Conservation (phyloP, 2,329 filamentous ascomycete genomes). For the Paecilomyces sp. region DNA sequence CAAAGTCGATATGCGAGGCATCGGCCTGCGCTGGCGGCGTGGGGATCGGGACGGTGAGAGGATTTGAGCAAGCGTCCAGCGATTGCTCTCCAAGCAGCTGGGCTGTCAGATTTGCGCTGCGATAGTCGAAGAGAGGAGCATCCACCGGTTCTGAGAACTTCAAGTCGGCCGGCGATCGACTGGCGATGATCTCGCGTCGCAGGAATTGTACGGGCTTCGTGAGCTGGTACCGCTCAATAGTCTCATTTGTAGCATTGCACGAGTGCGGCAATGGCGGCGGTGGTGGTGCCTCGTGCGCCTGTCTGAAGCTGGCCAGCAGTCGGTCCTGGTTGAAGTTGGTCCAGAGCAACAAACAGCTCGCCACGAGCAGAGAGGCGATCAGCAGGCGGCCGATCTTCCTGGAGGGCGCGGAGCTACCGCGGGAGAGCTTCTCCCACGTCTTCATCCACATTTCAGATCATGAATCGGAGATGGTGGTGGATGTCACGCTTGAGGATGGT, state of each 20-base stretch:
- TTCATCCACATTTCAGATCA: not conserved
- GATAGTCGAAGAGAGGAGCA: slow-evolving; percentile 5
- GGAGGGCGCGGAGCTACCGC: not conserved
- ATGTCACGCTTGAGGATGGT: not conserved
- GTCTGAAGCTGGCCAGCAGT: not conserved
- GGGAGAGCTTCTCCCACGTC: not conserved
- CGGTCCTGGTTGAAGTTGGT: not conserved
- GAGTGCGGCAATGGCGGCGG: not conserved
- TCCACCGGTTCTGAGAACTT: slow-evolving; percentile 2
- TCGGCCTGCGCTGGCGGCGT: slow-evolving; percentile 37
- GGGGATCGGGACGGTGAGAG: slow-evolving; percentile 43
- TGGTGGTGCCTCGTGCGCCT: not conserved
- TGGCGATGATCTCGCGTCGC: not conserved
- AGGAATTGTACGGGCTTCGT: not conserved
- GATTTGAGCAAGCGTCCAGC: slow-evolving; percentile 31
- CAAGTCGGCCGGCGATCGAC: slow-evolving; percentile 3
- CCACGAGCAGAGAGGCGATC: not conserved
- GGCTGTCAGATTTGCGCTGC: not conserved
- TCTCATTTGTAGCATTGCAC: not conserved
- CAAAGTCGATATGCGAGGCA: slow-evolving; percentile 48
- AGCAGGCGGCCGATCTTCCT: not conserved
- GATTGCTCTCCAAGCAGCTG: slow-evolving; percentile 4
- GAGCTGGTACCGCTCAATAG: not conserved
- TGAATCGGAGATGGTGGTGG: not conserved
- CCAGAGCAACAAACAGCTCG: not conserved